Conservation (phyloP, 2,329 filamentous ascomycete species). For the Nigrograna mackinnonii region DNA sequence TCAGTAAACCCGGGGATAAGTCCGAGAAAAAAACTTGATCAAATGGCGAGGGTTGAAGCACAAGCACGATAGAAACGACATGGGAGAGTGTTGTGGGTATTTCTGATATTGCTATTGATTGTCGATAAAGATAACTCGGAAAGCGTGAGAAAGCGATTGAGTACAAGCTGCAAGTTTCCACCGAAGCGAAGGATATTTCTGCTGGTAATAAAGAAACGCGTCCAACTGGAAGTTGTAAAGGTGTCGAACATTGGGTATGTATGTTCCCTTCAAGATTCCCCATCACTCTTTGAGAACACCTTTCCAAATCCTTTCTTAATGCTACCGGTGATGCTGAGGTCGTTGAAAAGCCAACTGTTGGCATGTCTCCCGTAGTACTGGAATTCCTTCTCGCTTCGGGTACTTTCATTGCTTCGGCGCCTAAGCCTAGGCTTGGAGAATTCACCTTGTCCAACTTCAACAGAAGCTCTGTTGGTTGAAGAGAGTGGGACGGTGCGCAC, state of each 20-base stretch:
- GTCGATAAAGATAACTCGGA: no score
- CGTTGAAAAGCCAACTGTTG: slow-evolving; percentile 44
- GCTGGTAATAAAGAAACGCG: background rate
- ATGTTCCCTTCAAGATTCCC: no score
- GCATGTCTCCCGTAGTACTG: slow-evolving; percentile 39
- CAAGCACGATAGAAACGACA: no score
- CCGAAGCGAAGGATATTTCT: background rate
- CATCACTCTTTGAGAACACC: slow-evolving; percentile 24
- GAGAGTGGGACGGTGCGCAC: slow-evolving; percentile 14
- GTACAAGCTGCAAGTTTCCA: no score
- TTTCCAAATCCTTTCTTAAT: slow-evolving; percentile 33
- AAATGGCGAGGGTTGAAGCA: no score
- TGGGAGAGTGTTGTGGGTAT: no score
- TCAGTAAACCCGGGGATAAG: no score
- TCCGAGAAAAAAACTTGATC: no score
- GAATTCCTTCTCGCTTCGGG: slow-evolving; percentile 24
- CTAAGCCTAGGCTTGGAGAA: slow-evolving; percentile 33
- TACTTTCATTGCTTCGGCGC: slow-evolving; percentile 17
- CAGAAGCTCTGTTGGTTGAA: slow-evolving; percentile 16
- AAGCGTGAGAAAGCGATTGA: no score
- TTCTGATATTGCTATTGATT: no score
- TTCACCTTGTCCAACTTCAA: slow-evolving; percentile 22
- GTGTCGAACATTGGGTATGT: no score
- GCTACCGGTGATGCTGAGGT: slow-evolving; percentile 38
- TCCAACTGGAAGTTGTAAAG: no score